Base-by-base conservation (phyloP, 805 yeast species). In the Kodamaea kaohsiungensis region DNA sequence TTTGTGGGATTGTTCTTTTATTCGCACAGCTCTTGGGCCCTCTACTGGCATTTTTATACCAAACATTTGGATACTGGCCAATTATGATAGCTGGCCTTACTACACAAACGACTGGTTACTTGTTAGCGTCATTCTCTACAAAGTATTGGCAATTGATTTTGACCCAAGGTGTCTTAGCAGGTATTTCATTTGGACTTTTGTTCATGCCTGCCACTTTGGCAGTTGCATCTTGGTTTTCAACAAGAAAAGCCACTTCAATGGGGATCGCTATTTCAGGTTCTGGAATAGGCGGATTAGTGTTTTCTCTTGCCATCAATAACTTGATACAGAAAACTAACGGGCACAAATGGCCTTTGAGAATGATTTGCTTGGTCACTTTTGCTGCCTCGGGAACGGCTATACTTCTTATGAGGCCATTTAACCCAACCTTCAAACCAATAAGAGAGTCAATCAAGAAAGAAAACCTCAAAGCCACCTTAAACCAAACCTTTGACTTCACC, bases 21-120 rank as follows among this genome's bases (percentile, higher is more conserved):
- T 66, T 85, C 52, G 88, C 89, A 17, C 86, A 87, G 64, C 67
- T 79, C 57, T 59, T 72, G 35, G 70, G 76, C 1, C 95, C 96
- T 3, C 56, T 85, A n/a, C 77, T 80, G 0, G 71, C 80, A 53
- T 59, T 83, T 0, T 56, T 79, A 6, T 76, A 79, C 60, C 75
- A 78, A 55, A 58, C 82, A 9, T 71, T 82, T 57, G 87, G 90
- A 0, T 67, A 81, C 55, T 78, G 75, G 61, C 51, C 63, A 3
- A 75, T 84, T 1, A 76, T 83, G 71, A 57, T 67, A 1, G 30
- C 73, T 6, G 88, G 88, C 0, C 72, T 80, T 8, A 39, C 70
- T 1, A 58, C 80, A 30, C 77, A 77, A 60, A 68, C 77, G 17
- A 66, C 75, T 6, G 79, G 82, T 1, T 65, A 78, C 43, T 71